Evolutionary conservation across 2,329 filamentous ascomycete genomes (phyloP).

Genomic region (Diaporthe australafricana): DNA sequence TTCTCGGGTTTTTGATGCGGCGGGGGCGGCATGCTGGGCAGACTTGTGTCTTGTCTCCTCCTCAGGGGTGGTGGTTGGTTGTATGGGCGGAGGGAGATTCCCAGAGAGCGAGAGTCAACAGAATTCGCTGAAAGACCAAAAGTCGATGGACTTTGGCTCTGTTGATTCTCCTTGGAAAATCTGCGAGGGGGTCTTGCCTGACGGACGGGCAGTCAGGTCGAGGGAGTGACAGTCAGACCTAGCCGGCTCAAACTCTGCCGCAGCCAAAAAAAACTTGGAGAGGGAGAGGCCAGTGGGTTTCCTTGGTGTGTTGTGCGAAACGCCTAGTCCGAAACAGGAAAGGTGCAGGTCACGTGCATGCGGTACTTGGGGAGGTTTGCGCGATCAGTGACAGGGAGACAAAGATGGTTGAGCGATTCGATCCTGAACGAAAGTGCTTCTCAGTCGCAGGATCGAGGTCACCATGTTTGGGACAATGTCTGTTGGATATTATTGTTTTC

Average conservation of each 20-base stretch:
- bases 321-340: constrained; percentile 20
- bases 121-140: constrained; percentile 23
- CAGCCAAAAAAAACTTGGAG: constrained; percentile 23
- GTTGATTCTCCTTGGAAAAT: constrained; percentile 27
- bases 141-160: constrained; percentile 33
- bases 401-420: too few relatives aligned
- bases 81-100: constrained; percentile 1
- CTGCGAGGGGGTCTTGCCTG: constrained; percentile 24
- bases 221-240: constrained; percentile 1
- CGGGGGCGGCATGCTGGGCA: constrained; percentile 78
- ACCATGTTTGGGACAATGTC: neutral
- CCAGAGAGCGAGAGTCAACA: constrained; percentile 27
- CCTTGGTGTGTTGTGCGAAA: constrained; percentile 22
- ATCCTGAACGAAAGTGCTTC: neutral
- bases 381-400: neutral
- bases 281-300: constrained; percentile 4
- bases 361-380: neutral
- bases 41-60: constrained; percentile 22
- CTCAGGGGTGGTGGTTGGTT: constrained; percentile 3
- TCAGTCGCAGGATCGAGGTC: too few relatives aligned
- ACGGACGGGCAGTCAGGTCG: constrained; percentile 17
- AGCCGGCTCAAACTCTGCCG: constrained; percentile 22
- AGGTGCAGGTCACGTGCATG: constrained; percentile 23
- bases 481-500: neutral
- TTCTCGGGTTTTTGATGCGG: constrained; percentile 99